A percentile compares a stretch with the other conserved stretches of the same genome.
phyloP scores from a whole-genome alignment of 768 basidiomycete species.

The Punctularia strigosozonata region DNA sequence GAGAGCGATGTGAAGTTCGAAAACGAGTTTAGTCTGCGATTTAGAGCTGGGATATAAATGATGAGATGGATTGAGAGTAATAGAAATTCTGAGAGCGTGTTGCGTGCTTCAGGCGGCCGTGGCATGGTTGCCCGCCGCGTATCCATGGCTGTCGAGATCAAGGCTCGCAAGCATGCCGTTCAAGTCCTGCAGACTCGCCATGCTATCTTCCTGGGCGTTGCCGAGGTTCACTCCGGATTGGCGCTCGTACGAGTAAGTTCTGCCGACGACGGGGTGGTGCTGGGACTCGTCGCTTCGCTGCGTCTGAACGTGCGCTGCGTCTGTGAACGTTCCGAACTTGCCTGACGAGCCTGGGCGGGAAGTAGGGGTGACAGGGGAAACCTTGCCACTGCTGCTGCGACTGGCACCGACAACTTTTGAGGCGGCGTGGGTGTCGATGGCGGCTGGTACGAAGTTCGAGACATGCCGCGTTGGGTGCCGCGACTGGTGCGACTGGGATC shows the following conservation, averaged over 20 bases:
- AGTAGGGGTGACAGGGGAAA: constrained; percentile 26
- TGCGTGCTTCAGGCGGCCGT: too few relatives aligned
- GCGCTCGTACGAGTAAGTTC: constrained; percentile 11
- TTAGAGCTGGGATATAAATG: too few relatives aligned
- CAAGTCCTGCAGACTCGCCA: constrained; percentile 52
- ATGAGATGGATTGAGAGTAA: too few relatives aligned
- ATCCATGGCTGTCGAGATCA: constrained; percentile 34
- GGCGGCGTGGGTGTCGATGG: constrained; percentile 25
- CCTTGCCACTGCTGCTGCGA: constrained; percentile 20
- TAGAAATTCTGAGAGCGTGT: too few relatives aligned
- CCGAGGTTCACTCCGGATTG: too few relatives aligned
- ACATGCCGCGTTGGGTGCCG: too few relatives aligned
- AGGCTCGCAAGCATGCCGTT: constrained; percentile 71
- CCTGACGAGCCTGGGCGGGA: constrained; percentile 13
- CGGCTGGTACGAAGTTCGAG: constrained; percentile 31
- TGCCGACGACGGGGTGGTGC: too few relatives aligned
- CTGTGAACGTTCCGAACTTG: constrained; percentile 11
- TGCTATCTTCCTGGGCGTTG: too few relatives aligned
- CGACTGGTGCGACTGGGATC: too few relatives aligned
- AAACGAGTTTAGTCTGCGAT: too few relatives aligned
- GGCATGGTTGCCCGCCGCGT: neutral
- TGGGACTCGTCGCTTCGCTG: too few relatives aligned
- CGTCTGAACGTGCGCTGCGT: constrained; percentile 6
- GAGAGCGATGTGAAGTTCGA: too few relatives aligned
- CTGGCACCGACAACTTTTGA: constrained; percentile 17